A percentile compares a stretch with the other conserved stretches of the same genome.
phyloP scores from a whole-genome alignment of 2,329 filamentous ascomycete species.

The Malbranchea zuffiana region DNA sequence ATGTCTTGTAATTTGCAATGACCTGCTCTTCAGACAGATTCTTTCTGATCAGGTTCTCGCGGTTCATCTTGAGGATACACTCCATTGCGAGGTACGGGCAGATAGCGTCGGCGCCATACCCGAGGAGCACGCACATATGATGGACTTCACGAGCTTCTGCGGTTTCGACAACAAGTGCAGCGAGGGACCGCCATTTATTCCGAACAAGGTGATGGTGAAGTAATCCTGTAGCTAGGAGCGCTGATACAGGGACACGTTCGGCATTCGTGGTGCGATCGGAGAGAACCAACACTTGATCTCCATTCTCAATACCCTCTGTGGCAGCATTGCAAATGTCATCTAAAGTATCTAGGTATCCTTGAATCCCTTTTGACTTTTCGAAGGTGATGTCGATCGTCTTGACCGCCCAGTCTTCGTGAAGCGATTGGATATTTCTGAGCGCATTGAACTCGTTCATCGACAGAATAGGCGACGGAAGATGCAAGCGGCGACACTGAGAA shows the following conservation, averaged over 20 bases:
- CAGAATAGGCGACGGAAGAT: conserved; percentile 78
- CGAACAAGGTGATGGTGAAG: conserved; percentile 90
- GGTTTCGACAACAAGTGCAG: conserved; percentile 78
- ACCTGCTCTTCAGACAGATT: conserved; percentile 70
- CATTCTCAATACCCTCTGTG: conserved; percentile 70
- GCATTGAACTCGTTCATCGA: conserved; percentile 86
- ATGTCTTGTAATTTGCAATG: conserved; percentile 93
- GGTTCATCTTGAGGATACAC: conserved; percentile 93
- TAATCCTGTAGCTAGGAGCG: conserved; percentile 79
- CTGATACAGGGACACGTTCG: conserved; percentile 74
- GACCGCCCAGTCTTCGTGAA: conserved; percentile 74
- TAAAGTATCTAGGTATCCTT: conserved; percentile 76
- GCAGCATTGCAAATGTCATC: conserved; percentile 80
- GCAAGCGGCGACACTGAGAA: conserved; percentile 73
- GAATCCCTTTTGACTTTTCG: conserved; percentile 68
- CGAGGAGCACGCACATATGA: conserved; percentile 96
- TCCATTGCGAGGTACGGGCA: conserved; percentile 94
- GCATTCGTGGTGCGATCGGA: conserved; percentile 78
- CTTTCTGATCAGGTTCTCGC: conserved; percentile 85
- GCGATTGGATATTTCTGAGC: conserved; percentile 60
- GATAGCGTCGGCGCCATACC: conserved; percentile 87
- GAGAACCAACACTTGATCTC: conserved; percentile 75
- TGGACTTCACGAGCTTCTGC: conserved; percentile 94
- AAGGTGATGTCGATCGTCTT: conserved; percentile 89
- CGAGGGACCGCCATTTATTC: conserved; percentile 90